Evolutionary conservation across 164 flowering plant species (phyloP).

Genomic region (Aristolochia fimbriata): DNA sequence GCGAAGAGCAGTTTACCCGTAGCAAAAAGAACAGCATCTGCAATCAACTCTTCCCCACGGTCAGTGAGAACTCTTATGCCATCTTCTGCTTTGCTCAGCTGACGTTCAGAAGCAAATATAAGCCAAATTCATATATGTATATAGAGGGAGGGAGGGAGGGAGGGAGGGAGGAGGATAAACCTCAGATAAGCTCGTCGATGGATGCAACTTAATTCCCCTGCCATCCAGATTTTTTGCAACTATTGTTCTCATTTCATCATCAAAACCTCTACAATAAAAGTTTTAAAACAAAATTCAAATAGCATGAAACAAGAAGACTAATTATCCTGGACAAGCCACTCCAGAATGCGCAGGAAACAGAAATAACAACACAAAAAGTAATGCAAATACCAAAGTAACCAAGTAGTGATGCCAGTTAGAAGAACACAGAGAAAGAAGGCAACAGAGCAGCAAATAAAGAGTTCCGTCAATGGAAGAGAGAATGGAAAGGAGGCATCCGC

Average conservation of each 20-base stretch:
- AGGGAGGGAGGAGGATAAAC: neutral
- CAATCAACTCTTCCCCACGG: slow-evolving; percentile 70
- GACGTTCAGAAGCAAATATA: slow-evolving; percentile 5
- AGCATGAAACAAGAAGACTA: neutral
- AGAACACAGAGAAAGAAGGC: no score
- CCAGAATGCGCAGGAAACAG: neutral
- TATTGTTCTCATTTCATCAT: slow-evolving; percentile 89
- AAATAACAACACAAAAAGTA: neutral
- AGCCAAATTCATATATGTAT: neutral
- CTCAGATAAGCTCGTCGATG: slow-evolving; percentile 38
- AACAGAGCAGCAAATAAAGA: no score
- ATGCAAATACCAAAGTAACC: no score
- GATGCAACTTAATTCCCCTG: slow-evolving; percentile 83
- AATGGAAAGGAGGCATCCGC: no score
- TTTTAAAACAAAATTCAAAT: neutral
- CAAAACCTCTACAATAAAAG: slow-evolving; percentile 66
- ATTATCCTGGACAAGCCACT: neutral
- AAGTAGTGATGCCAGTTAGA: no score
- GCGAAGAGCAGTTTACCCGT: slow-evolving; percentile 42
- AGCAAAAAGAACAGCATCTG: slow-evolving; percentile 96
- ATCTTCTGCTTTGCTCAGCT: slow-evolving; percentile 71
- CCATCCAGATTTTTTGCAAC: slow-evolving; percentile 89
- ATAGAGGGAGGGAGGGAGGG: neutral
- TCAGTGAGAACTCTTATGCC: slow-evolving; percentile 79
- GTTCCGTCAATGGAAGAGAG: no score